phyloP scores from a whole-genome alignment of 257 asterid genomes.

The Paulownia fortunei region DNA sequence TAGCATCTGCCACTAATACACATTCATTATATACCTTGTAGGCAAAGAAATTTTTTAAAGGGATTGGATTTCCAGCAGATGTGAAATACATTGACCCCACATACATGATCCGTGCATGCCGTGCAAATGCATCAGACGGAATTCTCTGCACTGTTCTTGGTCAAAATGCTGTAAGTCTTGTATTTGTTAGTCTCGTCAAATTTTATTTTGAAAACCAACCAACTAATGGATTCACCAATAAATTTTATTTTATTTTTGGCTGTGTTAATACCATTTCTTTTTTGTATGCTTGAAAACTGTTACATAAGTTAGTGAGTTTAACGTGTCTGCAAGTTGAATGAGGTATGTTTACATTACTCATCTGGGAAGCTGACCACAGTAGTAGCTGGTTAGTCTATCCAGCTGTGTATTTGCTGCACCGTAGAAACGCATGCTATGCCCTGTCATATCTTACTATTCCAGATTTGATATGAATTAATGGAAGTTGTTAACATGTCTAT shows the following conservation, averaged over 20 bases:
- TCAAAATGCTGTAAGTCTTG: conserved; percentile 89
- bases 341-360: background rate
- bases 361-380: background rate
- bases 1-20: conserved; percentile 27
- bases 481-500: background rate
- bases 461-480: background rate
- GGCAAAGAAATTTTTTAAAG: conserved; percentile 85
- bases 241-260: background rate
- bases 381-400: background rate
- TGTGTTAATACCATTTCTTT: background rate
- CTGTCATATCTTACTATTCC: too few species aligned
- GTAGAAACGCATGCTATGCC: background rate
- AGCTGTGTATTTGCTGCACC: background rate
- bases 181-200: background rate
- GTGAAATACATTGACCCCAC: conserved; percentile 98
- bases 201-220: background rate
- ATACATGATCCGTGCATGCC: conserved; percentile 99
- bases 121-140: conserved; percentile 99
- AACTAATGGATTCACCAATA: background rate
- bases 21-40: conserved; percentile 33
- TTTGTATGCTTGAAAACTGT: background rate
- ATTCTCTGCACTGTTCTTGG: conserved; percentile 98
- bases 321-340: background rate
- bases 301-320: background rate
- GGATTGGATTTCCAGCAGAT: conserved; percentile 75